Conservation (phyloP, 2,329 filamentous ascomycete species). For the Colletotrichum sp. region DNA sequence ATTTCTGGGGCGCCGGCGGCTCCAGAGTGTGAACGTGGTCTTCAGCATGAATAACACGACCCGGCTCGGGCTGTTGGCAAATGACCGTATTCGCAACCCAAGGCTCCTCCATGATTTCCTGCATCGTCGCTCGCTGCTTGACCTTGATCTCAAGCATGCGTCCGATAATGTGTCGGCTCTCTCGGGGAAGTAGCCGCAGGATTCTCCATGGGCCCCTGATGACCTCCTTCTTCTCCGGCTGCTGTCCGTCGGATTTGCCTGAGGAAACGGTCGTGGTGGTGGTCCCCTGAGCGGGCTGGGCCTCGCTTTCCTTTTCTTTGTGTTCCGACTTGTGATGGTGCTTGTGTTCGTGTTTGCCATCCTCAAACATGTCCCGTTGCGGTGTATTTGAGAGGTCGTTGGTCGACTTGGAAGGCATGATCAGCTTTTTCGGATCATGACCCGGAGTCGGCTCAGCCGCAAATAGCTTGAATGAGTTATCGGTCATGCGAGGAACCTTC, state of each 20-base stretch:
- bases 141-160: slow-evolving; percentile 93
- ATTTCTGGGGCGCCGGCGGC: slow-evolving; percentile 57
- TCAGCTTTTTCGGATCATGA: slow-evolving; percentile 61
- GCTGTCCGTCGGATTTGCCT: slow-evolving; percentile 4
- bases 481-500: slow-evolving; percentile 90
- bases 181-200: slow-evolving; percentile 83
- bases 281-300: slow-evolving; percentile 17
- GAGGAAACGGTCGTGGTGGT: slow-evolving; percentile 15
- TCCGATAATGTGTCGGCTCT: slow-evolving; percentile 87
- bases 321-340: slow-evolving; percentile 9
- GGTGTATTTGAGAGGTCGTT: slow-evolving; percentile 46
- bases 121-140: slow-evolving; percentile 80
- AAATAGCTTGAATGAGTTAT: slow-evolving; percentile 96
- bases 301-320: not conserved
- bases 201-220: slow-evolving; percentile 95
- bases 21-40: slow-evolving; percentile 88
- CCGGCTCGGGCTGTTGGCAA: slow-evolving; percentile 77
- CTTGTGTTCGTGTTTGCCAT: slow-evolving; percentile 28
- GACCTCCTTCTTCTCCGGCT: slow-evolving; percentile 70
- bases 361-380: slow-evolving; percentile 43
- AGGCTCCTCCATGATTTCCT: slow-evolving; percentile 84
- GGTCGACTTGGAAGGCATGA: slow-evolving; percentile 50
- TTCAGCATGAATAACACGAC: slow-evolving; percentile 72
- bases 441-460: slow-evolving; percentile 83
- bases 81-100: slow-evolving; percentile 90